Percentiles rank a stretch among this genome's conserved stretches.
Conservation (phyloP, 371 early-diverging fungal species). For the Chytridium lagenaria region DNA sequence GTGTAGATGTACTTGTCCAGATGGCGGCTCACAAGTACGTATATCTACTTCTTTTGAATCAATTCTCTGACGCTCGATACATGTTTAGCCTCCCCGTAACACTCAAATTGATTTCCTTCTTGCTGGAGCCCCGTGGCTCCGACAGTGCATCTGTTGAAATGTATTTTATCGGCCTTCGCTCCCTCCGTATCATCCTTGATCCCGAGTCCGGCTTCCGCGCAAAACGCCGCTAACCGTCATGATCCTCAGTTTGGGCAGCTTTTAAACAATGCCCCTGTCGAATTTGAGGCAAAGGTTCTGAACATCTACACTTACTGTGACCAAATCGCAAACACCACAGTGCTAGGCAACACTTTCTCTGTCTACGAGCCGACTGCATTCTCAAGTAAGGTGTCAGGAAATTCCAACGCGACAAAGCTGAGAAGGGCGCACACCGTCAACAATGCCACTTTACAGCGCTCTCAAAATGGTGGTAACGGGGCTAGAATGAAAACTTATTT, state of each 20-base stretch:
- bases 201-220: slow-evolving; percentile 47
- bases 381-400: slow-evolving; percentile 6
- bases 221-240: slow-evolving; percentile 27
- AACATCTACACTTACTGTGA: slow-evolving; percentile 45
- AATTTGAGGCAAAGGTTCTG: slow-evolving; percentile 42
- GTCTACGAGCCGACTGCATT: slow-evolving; percentile 40
- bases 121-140: slow-evolving; percentile 37
- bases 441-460: background rate
- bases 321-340: slow-evolving; percentile 38
- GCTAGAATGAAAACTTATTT: slow-evolving; percentile 28
- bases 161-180: slow-evolving; percentile 48
- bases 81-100: slow-evolving; percentile 41
- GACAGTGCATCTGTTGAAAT: slow-evolving; percentile 37
- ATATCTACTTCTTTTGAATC: background rate
- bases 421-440: background rate
- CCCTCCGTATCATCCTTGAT: slow-evolving; percentile 50
- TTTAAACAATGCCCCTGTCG: slow-evolving; percentile 43
- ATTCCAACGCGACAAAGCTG: background rate
- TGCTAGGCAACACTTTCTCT: slow-evolving; percentile 38
- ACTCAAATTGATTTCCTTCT: slow-evolving; percentile 40
- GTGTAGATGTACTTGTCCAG: slow-evolving; percentile 51
- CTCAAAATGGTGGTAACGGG: background rate
- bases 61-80: background rate
- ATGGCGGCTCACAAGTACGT: slow-evolving; percentile 52
- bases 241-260: slow-evolving; percentile 40